Conservation (phyloP, 179 eudicot genomes). For the Drosera spatulata region DNA sequence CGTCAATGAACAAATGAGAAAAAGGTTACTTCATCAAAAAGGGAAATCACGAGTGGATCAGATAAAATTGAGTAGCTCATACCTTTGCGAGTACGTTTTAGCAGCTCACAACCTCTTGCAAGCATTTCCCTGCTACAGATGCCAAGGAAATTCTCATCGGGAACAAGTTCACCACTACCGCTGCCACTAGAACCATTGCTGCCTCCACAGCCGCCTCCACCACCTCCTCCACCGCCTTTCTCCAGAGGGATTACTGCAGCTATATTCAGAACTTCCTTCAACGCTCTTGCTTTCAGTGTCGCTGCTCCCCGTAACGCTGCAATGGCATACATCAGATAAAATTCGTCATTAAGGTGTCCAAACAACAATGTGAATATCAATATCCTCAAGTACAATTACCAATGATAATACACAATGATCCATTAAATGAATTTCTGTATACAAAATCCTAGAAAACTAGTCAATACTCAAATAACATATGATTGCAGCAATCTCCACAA, state of each 20-base stretch:
- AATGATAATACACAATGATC: no score
- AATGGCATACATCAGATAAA: background rate
- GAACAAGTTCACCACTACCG: constrained; percentile 72
- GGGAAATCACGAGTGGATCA: background rate
- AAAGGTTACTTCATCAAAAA: no score
- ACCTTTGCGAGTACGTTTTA: constrained; percentile 89
- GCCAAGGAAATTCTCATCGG: constrained; percentile 82
- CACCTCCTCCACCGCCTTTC: constrained; percentile 29
- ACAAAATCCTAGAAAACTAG: no score
- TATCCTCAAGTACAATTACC: no score
- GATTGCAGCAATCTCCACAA: no score
- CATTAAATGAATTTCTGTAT: no score
- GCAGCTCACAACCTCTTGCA: constrained; percentile 73
- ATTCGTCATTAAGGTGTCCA: no score
- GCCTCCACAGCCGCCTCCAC: constrained; percentile 1
- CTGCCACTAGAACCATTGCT: constrained; percentile 55
- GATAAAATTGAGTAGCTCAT: background rate
- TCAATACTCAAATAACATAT: no score
- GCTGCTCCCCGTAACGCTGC: constrained; percentile 94
- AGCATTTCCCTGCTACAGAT: constrained; percentile 69
- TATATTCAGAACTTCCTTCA: constrained; percentile 82
- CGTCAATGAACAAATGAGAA: background rate
- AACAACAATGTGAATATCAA: no score
- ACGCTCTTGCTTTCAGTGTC: constrained; percentile 77
- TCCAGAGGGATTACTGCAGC: constrained; percentile 63